Evolutionary conservation across 2,329 filamentous ascomycete genomes (phyloP).

Genomic region (Scedosporium aurantiacum): DNA sequence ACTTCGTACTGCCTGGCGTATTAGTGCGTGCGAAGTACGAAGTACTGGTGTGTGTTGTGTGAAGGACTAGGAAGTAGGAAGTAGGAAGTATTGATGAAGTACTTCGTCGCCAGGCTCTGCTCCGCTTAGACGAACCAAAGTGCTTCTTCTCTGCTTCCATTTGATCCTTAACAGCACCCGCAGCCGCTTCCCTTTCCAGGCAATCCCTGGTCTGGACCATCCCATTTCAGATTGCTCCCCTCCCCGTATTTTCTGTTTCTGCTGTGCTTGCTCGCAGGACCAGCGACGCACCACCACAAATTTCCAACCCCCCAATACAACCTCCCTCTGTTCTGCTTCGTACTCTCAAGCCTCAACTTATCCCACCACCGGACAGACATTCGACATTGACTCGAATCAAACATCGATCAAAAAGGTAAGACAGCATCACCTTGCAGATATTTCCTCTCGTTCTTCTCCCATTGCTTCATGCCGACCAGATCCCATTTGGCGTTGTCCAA

Average conservation of each 20-base stretch:
- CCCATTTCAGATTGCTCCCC: not conserved
- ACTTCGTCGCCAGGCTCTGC: not conserved
- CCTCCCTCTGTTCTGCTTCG: not conserved
- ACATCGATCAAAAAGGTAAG: not conserved
- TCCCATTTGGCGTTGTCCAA: not conserved
- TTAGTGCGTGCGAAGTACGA: too few relatives aligned
- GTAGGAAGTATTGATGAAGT: too few relatives aligned
- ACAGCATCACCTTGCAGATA: not conserved
- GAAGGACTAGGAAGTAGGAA: not conserved
- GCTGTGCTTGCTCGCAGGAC: not conserved
- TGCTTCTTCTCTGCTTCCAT: not conserved
- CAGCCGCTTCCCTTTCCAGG: constrained; percentile 1
- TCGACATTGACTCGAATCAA: not conserved
- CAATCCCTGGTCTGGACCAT: constrained; percentile 5
- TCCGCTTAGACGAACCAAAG: too few relatives aligned
- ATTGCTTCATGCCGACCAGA: not conserved
- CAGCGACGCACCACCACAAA: constrained; percentile 1
- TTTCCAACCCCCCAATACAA: constrained; percentile 6
- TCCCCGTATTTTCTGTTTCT: not conserved
- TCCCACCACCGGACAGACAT: not conserved
- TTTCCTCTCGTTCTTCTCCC: not conserved
- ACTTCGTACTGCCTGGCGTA: not conserved
- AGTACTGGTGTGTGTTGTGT: not conserved
- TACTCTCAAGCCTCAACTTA: too few relatives aligned
- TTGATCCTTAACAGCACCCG: not conserved